phyloP scores from a whole-genome alignment of 495 filamentous ascomycete genomes.

The Sordaria brevicollis region DNA sequence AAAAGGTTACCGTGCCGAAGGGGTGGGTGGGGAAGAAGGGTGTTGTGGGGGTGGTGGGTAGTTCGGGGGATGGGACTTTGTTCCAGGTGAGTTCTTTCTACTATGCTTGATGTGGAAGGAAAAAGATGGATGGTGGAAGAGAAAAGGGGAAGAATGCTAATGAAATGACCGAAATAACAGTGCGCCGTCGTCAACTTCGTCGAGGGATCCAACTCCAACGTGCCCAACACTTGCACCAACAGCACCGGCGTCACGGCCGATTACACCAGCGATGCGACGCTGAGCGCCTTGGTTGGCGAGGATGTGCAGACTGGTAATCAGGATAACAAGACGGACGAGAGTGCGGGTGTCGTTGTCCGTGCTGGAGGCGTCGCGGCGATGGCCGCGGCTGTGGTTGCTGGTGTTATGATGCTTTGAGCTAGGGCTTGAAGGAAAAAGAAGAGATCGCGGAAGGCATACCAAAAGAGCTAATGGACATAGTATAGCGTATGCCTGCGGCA shows the following conservation, averaged over 20 bases:
- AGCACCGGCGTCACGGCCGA: constrained; percentile 23
- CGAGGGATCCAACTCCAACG: constrained; percentile 18
- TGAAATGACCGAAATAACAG: constrained; percentile 14
- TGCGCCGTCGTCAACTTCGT: constrained; percentile 44
- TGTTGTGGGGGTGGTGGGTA: constrained; percentile 31
- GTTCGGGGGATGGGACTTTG: constrained; percentile 36
- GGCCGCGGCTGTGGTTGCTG: constrained; percentile 1
- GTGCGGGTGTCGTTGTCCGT: constrained; percentile 9
- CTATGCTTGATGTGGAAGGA: not conserved
- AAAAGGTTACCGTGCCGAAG: constrained; percentile 25
- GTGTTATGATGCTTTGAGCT: constrained; percentile 13
- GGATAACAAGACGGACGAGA: constrained; percentile 7
- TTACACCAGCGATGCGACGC: constrained; percentile 24
- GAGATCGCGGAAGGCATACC: no score
- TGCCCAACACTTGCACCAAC: constrained; percentile 30
- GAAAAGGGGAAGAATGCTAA: not conserved
- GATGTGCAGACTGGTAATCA: not conserved
- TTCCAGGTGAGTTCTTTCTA: constrained; percentile 31
- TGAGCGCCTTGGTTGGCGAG: constrained; percentile 19
- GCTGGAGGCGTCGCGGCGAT: constrained; percentile 4
- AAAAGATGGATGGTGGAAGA: not conserved
- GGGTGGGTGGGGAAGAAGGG: constrained; percentile 40
- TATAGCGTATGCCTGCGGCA: no score
- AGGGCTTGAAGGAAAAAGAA: constrained; percentile 7
- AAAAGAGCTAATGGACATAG: no score